Evolutionary conservation across 805 yeast genomes (phyloP).

Genomic region (Metschnikowia cerradonensis): DNA sequence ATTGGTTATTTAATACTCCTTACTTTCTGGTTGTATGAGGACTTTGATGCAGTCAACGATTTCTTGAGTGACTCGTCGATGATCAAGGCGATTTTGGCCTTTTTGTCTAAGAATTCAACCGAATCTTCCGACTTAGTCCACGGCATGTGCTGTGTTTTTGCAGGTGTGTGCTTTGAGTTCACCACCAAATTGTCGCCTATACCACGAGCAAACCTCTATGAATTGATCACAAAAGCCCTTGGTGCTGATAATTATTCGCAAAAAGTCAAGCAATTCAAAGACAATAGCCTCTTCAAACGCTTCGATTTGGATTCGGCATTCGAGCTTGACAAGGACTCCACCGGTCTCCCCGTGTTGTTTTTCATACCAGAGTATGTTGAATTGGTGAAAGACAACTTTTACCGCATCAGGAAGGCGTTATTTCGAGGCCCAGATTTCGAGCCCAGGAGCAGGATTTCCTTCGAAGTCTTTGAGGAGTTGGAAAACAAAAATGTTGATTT

Average conservation of each 20-base stretch:
- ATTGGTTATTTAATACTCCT: slow-evolving; percentile 75
- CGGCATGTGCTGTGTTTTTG: slow-evolving; percentile 64
- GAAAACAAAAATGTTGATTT: slow-evolving; percentile 34
- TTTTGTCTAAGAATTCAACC: slow-evolving; percentile 46
- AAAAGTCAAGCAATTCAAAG: slow-evolving; percentile 69
- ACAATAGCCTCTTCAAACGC: slow-evolving; percentile 49
- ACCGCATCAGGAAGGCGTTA: slow-evolving; percentile 64
- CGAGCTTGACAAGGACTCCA: slow-evolving; percentile 52
- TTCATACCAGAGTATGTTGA: slow-evolving; percentile 62
- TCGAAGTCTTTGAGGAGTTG: slow-evolving; percentile 50
- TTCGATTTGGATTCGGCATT: slow-evolving; percentile 34
- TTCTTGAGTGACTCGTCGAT: slow-evolving; percentile 65
- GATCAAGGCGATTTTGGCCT: slow-evolving; percentile 65
- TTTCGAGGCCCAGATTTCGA: slow-evolving; percentile 71
- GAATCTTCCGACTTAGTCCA: slow-evolving; percentile 54
- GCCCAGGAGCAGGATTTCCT: slow-evolving; percentile 64
- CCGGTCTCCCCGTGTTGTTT: slow-evolving; percentile 84
- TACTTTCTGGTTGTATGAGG: slow-evolving; percentile 74
- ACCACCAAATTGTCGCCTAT: slow-evolving; percentile 58
- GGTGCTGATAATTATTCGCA: slow-evolving; percentile 78
- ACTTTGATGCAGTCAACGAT: slow-evolving; percentile 67
- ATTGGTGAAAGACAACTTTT: slow-evolving; percentile 64
- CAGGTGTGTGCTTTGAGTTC: slow-evolving; percentile 82
- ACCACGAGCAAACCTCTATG: slow-evolving; percentile 55
- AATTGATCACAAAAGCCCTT: slow-evolving; percentile 61